Evolutionary conservation across 2,329 filamentous ascomycete species (phyloP), one percentile per base, ranked within the genome.

Genomic region (Didymella pinodella): DNA sequence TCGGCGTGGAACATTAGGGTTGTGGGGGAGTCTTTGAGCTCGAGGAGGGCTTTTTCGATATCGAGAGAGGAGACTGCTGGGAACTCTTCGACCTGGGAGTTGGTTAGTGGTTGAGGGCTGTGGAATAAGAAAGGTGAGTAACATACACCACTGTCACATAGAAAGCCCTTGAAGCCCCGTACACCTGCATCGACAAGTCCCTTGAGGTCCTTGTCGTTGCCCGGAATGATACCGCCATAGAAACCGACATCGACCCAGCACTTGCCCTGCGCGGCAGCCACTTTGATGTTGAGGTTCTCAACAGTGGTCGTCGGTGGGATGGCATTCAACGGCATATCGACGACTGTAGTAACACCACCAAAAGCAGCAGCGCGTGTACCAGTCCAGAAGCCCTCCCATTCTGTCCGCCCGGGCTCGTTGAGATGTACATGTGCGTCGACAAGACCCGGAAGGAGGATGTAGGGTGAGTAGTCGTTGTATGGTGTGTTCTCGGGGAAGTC

Each of bases 161-260:
- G 79, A 77, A 99, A 99, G 0, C 94, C 94, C 80, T 99, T 99
- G 84, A 99, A 98, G 12, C 95, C 95, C 65, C 93, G 85, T 11
- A 98, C 94, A 53, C 95, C 95, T 40, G 88, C 90, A 56, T 91
- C 85, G 0, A 98, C 90, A 4, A 99, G 83, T 0, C 88, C 89
- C 68, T 91, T 87, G 54, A 99, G 80, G 71, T 98, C 88, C 11
- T 85, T 78, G 2, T 88, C 86, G 73, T 99, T 99, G 1, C 94
- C 95, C 3, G 95, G 95, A 47, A 99, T 88, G 38, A 98, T 88
- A 31, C 95, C 95, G 26, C 95, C 95, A 75, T 98, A 98, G 78
- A 99, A 98, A 29, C 93, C 95, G n/a, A 98, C 93, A 70, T 98
- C 95, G 26, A 98, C 92, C 94, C 94, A 99, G 79, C 94, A 97